Percentiles rank a stretch among this genome's conserved stretches.
These are phyloP conservation scores for Paramecium sonneborni DNA, from an alignment of 73 alveolate species.

Conservation along the genomic window DNA sequence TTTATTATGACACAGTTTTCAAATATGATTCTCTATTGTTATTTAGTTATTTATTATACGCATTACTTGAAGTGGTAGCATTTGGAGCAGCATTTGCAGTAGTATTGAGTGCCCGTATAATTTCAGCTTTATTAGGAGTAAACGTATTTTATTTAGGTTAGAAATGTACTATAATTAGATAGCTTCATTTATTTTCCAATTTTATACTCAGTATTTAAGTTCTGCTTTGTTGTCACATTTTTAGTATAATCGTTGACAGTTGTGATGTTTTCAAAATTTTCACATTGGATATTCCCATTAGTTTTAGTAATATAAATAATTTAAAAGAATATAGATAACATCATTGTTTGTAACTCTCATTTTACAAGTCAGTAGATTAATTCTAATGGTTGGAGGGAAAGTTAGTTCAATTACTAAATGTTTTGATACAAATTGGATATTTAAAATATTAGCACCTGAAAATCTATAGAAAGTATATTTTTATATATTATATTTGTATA, in stretches of 20 bases:
- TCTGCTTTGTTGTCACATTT: conserved; percentile 32
- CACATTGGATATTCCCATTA: conserved; percentile 41
- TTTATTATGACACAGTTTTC: conserved; percentile 7
- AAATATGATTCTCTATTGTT: background rate
- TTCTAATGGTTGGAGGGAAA: conserved; percentile 34
- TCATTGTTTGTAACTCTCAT: conserved; percentile 24
- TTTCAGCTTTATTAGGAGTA: background rate
- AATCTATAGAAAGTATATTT: background rate
- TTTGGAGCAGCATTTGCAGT: conserved; percentile 51
- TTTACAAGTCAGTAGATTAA: background rate
- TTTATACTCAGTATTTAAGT: background rate
- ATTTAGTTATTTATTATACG: conserved; percentile 30
- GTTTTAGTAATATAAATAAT: background rate
- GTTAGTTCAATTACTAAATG: background rate
- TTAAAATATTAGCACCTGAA: background rate
- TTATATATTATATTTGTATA: background rate
- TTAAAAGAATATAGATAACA: background rate
- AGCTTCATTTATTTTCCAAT: conserved; percentile 27
- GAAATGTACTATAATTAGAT: background rate
- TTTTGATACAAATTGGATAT: background rate
- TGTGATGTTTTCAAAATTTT: conserved; percentile 4
- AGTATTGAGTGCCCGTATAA: background rate
- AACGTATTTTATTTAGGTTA: background rate
- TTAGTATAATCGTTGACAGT: background rate
- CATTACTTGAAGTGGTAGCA: conserved; percentile 44